phyloP scores from a whole-genome alignment of 257 asterid species.

The Scutellaria baicalensis region DNA sequence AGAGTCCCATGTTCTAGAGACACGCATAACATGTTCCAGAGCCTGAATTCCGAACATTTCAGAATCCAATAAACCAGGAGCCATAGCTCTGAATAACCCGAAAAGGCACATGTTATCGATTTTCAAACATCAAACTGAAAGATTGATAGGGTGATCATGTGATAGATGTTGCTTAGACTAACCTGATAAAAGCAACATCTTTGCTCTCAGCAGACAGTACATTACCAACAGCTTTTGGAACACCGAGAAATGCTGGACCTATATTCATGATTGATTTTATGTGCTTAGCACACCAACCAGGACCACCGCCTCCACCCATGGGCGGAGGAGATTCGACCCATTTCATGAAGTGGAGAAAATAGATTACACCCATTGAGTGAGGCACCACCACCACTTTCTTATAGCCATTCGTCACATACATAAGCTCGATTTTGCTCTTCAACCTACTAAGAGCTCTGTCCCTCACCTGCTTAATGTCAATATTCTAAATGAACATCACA shows the following conservation, averaged over 20 bases:
- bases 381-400: slow-evolving; percentile 92
- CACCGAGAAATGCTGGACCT: slow-evolving; percentile 84
- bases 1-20: slow-evolving; percentile 81
- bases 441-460: slow-evolving; percentile 75
- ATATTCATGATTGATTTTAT: slow-evolving; percentile 80
- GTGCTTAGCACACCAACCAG: slow-evolving; percentile 81
- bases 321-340: slow-evolving; percentile 88
- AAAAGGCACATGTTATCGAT: not conserved
- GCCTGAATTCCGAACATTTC: slow-evolving; percentile 67
- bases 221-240: slow-evolving; percentile 64
- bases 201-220: slow-evolving; percentile 80
- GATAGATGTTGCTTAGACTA: not conserved
- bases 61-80: slow-evolving; percentile 68
- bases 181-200: slow-evolving; percentile 83
- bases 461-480: slow-evolving; percentile 46
- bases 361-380: slow-evolving; percentile 88
- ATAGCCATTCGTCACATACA: slow-evolving; percentile 60
- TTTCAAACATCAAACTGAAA: too few relatives aligned
- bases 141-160: not conserved
- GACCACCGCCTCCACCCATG: slow-evolving; percentile 83
- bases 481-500: not conserved
- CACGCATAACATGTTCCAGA: slow-evolving; percentile 67
- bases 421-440: slow-evolving; percentile 89
- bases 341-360: slow-evolving; percentile 82
- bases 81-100: slow-evolving; percentile 56